Evolutionary conservation across 768 basidiomycete species (phyloP), one percentile per base, ranked within the genome.

Genomic region (Leccinum variicolor): DNA sequence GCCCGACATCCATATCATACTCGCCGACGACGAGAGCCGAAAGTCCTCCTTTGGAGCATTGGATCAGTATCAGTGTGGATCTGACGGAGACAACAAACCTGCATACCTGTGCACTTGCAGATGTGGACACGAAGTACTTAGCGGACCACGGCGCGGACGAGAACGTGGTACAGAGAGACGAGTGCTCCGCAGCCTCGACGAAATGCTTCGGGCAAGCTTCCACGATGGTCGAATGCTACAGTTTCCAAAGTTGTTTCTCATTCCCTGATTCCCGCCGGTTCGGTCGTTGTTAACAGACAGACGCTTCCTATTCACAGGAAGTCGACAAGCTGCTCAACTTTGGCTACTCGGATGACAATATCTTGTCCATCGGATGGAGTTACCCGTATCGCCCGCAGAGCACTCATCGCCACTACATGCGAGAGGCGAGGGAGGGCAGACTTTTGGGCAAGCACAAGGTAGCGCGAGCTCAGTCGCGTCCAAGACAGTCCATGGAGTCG

Each of bases 141-240:
- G 71, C 68, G 39, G 79, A 83, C 28, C 89, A 91, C 64, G 84
- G 87, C n/a, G 87, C 89, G 26, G 79, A 87, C 65, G 78, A 82
- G 62, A 65, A 73, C 11, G 72, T 73, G 50, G 70, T 89, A 31
- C 85, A 83, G 57, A 77, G 75, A 51, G 79, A 81, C 49, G 88
- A 92, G 72, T 86, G 87, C 71, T 70, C 75, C 81, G 93, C 39
- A 80, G 90, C 56, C 79, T 94, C 53, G 94, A 95, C 66, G 90
- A 93, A 70, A 69, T 89, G 54, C 74, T 94, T 50, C 82, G 92
- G 81, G 93, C 91, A 64, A 64, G 67, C 66, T 15, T 39, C 25
- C 31, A 15, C 48, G 17, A 31, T 19, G 19, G 53, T 29, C 15
- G 21, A 41, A 52, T 21, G 49, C 53, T 53, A 62, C 28, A 45